A percentile compares a stretch with the other conserved stretches of the same genome.
phyloP scores from a whole-genome alignment of 1,139 yeast species.

The Yamadazyma conglobata region DNA sequence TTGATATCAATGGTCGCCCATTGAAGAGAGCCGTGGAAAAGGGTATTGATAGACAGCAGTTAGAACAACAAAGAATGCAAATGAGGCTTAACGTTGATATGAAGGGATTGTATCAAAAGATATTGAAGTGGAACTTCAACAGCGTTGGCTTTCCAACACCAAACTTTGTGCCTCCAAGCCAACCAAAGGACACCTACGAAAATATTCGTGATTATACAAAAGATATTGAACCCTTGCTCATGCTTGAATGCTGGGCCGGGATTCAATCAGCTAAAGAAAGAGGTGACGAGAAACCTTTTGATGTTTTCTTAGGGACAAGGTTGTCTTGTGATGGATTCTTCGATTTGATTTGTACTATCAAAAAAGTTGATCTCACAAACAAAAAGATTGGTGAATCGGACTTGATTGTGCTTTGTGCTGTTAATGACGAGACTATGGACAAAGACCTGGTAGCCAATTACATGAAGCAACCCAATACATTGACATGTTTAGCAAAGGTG shows the following conservation, averaged over 20 bases:
- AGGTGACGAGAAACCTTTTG: constrained; percentile 62
- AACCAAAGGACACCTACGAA: constrained; percentile 44
- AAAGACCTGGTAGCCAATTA: constrained; percentile 18
- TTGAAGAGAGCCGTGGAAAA: constrained; percentile 19
- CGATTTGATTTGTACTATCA: constrained; percentile 80
- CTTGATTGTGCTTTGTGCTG: constrained; percentile 62
- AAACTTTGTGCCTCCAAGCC: constrained; percentile 31
- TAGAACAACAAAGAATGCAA: constrained; percentile 77
- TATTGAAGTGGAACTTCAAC: constrained; percentile 77
- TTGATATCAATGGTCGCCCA: constrained; percentile 38
- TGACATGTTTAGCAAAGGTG: constrained; percentile 74
- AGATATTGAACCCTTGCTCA: constrained; percentile 72
- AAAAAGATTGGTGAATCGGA: constrained; percentile 71
- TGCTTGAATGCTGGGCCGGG: constrained; percentile 94
- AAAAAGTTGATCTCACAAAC: constrained; percentile 48
- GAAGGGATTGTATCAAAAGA: constrained; percentile 65
- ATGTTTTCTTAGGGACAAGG: constrained; percentile 70
- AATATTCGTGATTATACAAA: constrained; percentile 62
- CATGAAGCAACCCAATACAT: constrained; percentile 26
- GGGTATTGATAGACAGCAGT: constrained; percentile 40
- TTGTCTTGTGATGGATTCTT: constrained; percentile 82
- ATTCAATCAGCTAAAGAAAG: constrained; percentile 70
- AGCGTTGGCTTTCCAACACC: constrained; percentile 55
- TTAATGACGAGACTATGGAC: constrained; percentile 24
- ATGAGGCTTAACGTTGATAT: constrained; percentile 73